Conservation (phyloP, 768 basidiomycete species). For the Mycena crocata region DNA sequence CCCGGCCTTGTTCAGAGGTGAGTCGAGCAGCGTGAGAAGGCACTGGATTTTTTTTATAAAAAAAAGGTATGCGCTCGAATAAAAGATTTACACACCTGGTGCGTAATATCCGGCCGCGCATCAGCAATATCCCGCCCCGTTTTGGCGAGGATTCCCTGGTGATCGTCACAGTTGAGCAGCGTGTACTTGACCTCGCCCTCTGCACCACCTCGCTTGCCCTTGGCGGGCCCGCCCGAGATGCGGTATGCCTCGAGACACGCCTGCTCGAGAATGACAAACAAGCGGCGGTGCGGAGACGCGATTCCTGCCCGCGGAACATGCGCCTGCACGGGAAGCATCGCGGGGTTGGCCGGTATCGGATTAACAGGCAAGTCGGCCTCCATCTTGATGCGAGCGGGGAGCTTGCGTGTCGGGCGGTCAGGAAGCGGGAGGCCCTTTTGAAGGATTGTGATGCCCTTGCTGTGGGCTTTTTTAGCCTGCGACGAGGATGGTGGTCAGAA, state of each 20-base stretch:
- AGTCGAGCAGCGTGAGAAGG: constrained; percentile 94
- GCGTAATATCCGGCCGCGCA: constrained; percentile 98
- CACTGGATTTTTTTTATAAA: constrained; percentile 64
- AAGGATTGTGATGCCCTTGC: constrained; percentile 30
- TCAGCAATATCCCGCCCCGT: constrained; percentile 98
- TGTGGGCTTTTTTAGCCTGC: constrained; percentile 26
- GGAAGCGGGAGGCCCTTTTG: constrained; percentile 57
- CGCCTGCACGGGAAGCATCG: constrained; percentile 86
- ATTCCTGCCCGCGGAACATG: constrained; percentile 71
- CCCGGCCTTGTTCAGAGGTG: constrained; percentile 97
- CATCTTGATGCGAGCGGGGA: constrained; percentile 44
- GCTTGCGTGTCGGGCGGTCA: constrained; percentile 61
- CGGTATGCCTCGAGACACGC: constrained; percentile 97
- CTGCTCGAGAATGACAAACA: constrained; percentile 93
- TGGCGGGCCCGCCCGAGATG: constrained; percentile 72
- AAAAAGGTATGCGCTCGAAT: constrained; percentile 17
- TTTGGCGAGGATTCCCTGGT: constrained; percentile 98
- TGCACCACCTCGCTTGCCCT: constrained; percentile 65
- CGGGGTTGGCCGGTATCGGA: constrained; percentile 73
- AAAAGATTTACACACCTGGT: constrained; percentile 74
- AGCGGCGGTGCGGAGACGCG: constrained; percentile 67
- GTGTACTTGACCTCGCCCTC: constrained; percentile 94
- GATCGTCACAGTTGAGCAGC: constrained; percentile 97
- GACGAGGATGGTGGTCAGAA: neutral
- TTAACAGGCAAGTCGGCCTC: constrained; percentile 37